phyloP scores from a whole-genome alignment of 805 yeast species.

The Saturnispora kantuleensis region DNA sequence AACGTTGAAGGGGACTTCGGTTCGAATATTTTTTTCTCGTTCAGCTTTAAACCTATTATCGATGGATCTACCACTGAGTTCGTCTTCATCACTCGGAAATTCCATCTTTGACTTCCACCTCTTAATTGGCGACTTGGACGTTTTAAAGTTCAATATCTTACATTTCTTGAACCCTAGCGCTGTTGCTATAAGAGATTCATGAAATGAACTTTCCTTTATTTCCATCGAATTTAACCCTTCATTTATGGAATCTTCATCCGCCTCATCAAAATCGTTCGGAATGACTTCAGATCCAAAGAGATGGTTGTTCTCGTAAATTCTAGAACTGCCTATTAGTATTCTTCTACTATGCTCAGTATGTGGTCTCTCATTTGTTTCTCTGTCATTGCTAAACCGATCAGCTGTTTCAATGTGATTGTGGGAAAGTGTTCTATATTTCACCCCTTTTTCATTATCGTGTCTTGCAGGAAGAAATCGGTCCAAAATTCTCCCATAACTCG shows the following conservation, averaged over 20 bases:
- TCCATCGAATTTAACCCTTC: background rate
- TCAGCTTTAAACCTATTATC: background rate
- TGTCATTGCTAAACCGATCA: no score
- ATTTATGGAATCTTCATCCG: background rate
- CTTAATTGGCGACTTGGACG: constrained; percentile 14
- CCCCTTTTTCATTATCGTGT: background rate
- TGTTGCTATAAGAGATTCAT: constrained; percentile 35
- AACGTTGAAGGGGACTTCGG: constrained; percentile 39
- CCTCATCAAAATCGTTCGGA: background rate
- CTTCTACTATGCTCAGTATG: background rate
- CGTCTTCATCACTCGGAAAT: constrained; percentile 1
- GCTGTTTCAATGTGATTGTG: background rate
- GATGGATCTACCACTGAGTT: background rate
- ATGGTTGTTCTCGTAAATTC: background rate
- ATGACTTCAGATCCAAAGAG: background rate
- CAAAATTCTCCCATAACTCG: constrained; percentile 18
- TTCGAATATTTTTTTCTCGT: constrained; percentile 20
- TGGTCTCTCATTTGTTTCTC: background rate
- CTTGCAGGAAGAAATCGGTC: constrained; percentile 22
- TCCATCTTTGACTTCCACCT: constrained; percentile 2
- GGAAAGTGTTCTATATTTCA: background rate
- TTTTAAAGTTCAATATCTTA: constrained; percentile 32
- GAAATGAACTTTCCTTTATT: constrained; percentile 10
- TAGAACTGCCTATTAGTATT: background rate
- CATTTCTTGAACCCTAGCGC: constrained; percentile 39